Conservation (phyloP, 306 rosid genomes). For the Lathyrus sativus region DNA sequence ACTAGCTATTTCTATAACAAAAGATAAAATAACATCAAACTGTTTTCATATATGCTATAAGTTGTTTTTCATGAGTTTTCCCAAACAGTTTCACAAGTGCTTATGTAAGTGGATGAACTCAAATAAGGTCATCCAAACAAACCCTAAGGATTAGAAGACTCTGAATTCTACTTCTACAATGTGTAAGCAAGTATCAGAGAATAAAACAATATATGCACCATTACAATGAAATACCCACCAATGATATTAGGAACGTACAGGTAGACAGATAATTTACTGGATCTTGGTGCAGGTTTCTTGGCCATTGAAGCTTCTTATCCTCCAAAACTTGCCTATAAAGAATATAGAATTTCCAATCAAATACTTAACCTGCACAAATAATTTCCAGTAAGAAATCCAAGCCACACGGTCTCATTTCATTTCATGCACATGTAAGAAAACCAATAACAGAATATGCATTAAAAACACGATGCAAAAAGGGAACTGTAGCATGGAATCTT, state of each 20-base stretch:
- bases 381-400: constrained; percentile 39
- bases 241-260: constrained; percentile 88
- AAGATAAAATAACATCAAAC: too few species aligned
- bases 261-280: constrained; percentile 71
- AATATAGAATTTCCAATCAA: constrained; percentile 39
- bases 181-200: constrained; percentile 20
- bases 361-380: constrained; percentile 43
- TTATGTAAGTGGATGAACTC: not conserved
- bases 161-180: constrained; percentile 26
- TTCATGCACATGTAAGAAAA: not conserved
- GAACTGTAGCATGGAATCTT: not conserved
- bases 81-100: not conserved
- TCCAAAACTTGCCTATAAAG: constrained; percentile 41
- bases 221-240: constrained; percentile 62
- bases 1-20: too few species aligned
- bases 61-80: not conserved
- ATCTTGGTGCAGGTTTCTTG: constrained; percentile 54
- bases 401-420: not conserved
- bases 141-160: not conserved
- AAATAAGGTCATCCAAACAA: not conserved
- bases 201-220: constrained; percentile 31
- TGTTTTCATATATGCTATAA: not conserved
- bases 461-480: constrained; percentile 10
- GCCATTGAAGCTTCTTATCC: constrained; percentile 63
- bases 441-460: constrained; percentile 7